Percentiles rank a stretch among this genome's conserved stretches.
These are phyloP conservation scores for Fomitopsis betulina DNA, from an alignment of 1,284 basidiomycete genomes.

Conservation along the genomic window DNA sequence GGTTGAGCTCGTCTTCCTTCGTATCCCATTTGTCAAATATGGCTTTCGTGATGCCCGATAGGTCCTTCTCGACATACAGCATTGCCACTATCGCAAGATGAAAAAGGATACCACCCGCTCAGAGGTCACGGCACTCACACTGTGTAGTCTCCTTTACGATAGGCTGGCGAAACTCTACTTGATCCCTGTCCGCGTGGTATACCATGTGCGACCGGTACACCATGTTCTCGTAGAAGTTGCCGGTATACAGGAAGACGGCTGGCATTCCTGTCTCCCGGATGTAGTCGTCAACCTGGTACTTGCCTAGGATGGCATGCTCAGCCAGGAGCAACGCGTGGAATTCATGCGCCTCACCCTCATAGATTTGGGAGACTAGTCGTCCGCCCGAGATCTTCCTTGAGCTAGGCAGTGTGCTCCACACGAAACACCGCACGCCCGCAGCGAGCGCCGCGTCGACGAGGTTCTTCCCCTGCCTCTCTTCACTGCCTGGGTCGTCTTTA, in stretches of 20 bases:
- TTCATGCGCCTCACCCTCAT: slow-evolving; percentile 12
- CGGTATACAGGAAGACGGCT: slow-evolving; percentile 17
- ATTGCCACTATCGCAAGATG: slow-evolving; percentile 14
- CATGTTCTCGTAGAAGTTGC: slow-evolving; percentile 24
- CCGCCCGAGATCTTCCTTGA: slow-evolving; percentile 19
- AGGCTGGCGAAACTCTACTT: slow-evolving; percentile 19
- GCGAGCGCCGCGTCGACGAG: slow-evolving; percentile 18
- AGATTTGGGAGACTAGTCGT: slow-evolving; percentile 19
- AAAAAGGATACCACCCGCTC: background rate
- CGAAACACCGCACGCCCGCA: slow-evolving; percentile 15
- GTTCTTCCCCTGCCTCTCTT: slow-evolving; percentile 22
- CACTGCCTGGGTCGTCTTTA: slow-evolving; percentile 20
- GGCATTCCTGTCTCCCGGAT: slow-evolving; percentile 14
- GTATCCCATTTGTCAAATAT: slow-evolving; percentile 18
- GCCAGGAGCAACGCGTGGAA: background rate
- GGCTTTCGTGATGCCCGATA: slow-evolving; percentile 17
- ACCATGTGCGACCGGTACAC: slow-evolving; percentile 18
- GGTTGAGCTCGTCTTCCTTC: slow-evolving; percentile 12
- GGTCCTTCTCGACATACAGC: slow-evolving; percentile 21
- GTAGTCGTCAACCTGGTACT: slow-evolving; percentile 21
- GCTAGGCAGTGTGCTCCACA: slow-evolving; percentile 23
- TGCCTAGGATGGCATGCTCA: slow-evolving; percentile 9
- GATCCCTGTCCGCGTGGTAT: slow-evolving; percentile 16
- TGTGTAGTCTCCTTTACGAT: slow-evolving; percentile 18
- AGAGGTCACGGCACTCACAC: slow-evolving; percentile 1